Evolutionary conservation across 2,329 filamentous ascomycete genomes (phyloP), one percentile per base, ranked within the genome.

Genomic region (Fusarium austroafricanum): DNA sequence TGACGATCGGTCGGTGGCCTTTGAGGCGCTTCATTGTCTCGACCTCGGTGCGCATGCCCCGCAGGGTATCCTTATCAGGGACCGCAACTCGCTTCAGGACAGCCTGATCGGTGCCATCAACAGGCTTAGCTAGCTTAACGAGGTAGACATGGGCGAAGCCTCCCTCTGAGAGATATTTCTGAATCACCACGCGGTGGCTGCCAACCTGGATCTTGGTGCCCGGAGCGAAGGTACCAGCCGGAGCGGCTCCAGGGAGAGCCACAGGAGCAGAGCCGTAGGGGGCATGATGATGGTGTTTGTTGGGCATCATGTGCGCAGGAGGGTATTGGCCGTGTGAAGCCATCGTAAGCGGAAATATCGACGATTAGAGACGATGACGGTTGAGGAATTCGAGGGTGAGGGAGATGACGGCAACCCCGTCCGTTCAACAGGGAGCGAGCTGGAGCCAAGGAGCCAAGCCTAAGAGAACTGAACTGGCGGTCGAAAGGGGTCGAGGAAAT

Each of bases 11-110:
- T 67, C 90, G 89, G 85, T 98, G 96, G 58, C 96, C 96, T 84
- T 97, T 97, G 74, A 99, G 86, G 81, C 96, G 94, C 89, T 99
- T 99, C 96, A 99, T 99, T 15, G 96, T 99, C 83, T 99, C 96
- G 73, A 99, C 96, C 84, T 99, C 96, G 71, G 90, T 98, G 79
- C 96, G 90, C 96, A 99, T 98, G 79, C 92, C 94, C 67, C 93
- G 92, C 81, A 99, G 84, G 60, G 95, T 89, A 69, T 97, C 92
- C 85, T 97, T 97, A 81, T 99, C 96, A 31, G 96, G 94, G 52
- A 98, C 96, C 35, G 96, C 96, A 60, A 99, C 96, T 76, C 96
- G 87, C 85, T 99, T 97, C 75, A 97, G 84, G 47, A 97, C 94
- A 14, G 93, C 94, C 73, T 89, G 84, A 73, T 96, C 92, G 68